Evolutionary conservation across 306 rosid species (phyloP).

Genomic region (Glycine soja): DNA sequence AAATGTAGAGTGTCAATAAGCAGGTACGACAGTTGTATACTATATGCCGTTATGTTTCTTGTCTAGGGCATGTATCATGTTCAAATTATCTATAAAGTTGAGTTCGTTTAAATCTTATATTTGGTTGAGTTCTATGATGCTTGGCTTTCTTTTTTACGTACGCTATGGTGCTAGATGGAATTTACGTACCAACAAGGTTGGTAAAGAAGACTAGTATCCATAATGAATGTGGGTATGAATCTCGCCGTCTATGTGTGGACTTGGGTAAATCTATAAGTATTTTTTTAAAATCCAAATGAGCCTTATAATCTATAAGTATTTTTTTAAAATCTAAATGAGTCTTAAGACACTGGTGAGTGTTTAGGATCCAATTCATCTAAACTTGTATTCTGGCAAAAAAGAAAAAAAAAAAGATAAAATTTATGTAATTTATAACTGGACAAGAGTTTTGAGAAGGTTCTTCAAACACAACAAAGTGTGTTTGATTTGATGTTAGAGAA

Average conservation of each 20-base stretch:
- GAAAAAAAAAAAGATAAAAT: no score
- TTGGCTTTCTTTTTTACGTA: not conserved
- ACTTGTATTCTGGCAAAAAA: no score
- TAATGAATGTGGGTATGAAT: no score
- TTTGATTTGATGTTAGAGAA: no score
- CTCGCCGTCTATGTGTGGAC: no score
- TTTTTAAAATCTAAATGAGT: no score
- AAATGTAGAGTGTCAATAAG: constrained; percentile 24
- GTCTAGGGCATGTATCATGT: not conserved
- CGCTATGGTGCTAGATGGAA: not conserved
- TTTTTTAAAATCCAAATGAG: no score
- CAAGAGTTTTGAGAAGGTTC: constrained; percentile 1
- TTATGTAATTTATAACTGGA: not conserved
- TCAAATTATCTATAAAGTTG: not conserved
- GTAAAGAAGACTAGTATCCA: no score
- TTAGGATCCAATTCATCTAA: no score
- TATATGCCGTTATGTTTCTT: not conserved
- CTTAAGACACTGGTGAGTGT: no score
- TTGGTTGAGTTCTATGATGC: not conserved
- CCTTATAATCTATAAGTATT: no score
- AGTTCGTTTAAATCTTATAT: not conserved
- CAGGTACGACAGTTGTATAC: constrained; percentile 4
- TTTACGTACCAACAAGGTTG: not conserved
- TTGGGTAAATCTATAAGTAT: no score
- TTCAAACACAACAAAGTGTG: not conserved